phyloP scores from a whole-genome alignment of 2,329 filamentous ascomycete genomes.

The Albophoma yamanashiensis region DNA sequence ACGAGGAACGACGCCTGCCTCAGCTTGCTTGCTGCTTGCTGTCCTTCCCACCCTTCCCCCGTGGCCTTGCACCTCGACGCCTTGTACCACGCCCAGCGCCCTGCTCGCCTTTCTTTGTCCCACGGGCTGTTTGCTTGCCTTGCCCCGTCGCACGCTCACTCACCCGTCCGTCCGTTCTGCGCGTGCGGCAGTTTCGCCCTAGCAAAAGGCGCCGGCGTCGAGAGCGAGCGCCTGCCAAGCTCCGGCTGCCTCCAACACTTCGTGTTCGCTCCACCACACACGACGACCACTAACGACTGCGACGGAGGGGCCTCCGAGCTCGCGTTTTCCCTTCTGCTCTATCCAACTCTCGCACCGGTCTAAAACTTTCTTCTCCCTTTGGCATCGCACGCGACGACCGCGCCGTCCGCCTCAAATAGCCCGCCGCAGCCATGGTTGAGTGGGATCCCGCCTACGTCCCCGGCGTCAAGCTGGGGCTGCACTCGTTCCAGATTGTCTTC shows the following conservation, averaged over 20 bases:
- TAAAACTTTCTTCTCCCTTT: not conserved
- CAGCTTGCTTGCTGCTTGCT: too few species aligned
- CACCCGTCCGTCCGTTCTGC: not conserved
- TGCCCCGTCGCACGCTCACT: not conserved
- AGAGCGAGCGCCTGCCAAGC: not conserved
- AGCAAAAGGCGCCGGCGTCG: not conserved
- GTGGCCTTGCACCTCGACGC: not conserved
- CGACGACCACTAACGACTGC: not conserved
- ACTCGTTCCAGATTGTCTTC: constrained; percentile 43
- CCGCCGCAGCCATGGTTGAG: constrained; percentile 28
- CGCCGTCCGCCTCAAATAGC: not conserved
- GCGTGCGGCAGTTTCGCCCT: not conserved
- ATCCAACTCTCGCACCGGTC: not conserved
- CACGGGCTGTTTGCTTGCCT: not conserved
- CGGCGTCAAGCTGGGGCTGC: constrained; percentile 44
- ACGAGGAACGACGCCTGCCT: not conserved
- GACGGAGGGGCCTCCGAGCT: not conserved
- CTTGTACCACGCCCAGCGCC: not conserved
- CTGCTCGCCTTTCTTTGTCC: not conserved
- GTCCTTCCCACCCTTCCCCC: not conserved
- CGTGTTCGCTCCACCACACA: not conserved
- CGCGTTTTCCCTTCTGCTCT: not conserved
- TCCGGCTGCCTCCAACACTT: not conserved
- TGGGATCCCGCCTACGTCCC: constrained; percentile 44
- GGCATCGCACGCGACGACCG: not conserved